Base-by-base conservation (phyloP, 768 basidiomycete species). In the Leccinum olivaceopallidum region DNA sequence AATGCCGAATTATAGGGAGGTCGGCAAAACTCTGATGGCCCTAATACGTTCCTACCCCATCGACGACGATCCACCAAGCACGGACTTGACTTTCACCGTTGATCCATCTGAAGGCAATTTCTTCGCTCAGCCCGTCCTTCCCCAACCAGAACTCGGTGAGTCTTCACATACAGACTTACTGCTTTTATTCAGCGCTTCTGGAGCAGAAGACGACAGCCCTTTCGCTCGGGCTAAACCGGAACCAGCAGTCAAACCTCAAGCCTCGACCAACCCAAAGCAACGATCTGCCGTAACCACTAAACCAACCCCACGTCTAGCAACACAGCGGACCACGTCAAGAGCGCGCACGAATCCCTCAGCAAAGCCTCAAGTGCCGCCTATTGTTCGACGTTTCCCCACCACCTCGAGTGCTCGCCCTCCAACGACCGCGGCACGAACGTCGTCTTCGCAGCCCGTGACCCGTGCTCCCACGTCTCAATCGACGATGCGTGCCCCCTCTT, bases 1-100 rank as follows among this genome's bases (percentile, higher is more conserved):
- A 55, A 71, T 83, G 66, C 83, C 83, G 14, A 73, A 84, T 57
- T 84, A 81, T 62, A 77, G 69, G 64, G 69, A 74, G 28, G 65
- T 80, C 20, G 82, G 82, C 0, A 66, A 66, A 30, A 69, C 62
- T 5, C 47, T 83, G 2, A 73, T 79, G 53, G 63, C 70, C 9
- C 65, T 78, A 26, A 77, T 75, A 55, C 77, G 75, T 32, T 74
- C 75, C 6, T 67, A 73, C 50, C 60, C 67, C 4, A 51, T 75
- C 8, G 78, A 80, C 20, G 78, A 80, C 12, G 63, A 71, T 22
- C 67, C 56, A 14, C 61, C 61, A 1, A 65, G 52, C 59, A 56
- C 55, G 44, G 30, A 66, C 32, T 6, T 65, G 1, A 69, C 68
- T 13, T 72, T 74, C 49, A 65, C 58, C 22, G n/a, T 24, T 10